These are phyloP conservation scores for Saccharomycopsis oosterbeekiorum DNA, from an alignment of 805 yeast genomes.

Conservation along the genomic window DNA sequence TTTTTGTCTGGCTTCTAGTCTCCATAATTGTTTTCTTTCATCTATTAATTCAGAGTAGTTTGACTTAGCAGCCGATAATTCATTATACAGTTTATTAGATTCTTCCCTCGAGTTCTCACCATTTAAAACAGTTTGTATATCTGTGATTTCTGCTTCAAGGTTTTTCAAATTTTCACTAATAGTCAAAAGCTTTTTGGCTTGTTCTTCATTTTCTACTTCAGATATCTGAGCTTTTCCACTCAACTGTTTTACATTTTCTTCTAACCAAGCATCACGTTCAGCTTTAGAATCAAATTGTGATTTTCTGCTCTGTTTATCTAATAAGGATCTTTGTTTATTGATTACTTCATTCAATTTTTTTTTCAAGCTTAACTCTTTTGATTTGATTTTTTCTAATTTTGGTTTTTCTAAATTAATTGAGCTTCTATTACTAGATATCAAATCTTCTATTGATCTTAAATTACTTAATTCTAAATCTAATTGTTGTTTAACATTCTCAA, in stretches of 20 bases:
- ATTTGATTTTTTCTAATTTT: conserved; percentile 26
- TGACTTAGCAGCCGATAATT: conserved; percentile 28
- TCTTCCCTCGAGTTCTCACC: conserved; percentile 28
- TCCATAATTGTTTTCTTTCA: conserved; percentile 64
- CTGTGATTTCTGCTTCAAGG: conserved; percentile 26
- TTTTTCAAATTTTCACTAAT: conserved; percentile 20
- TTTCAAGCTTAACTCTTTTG: conserved; percentile 33
- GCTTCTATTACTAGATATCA: conserved; percentile 30
- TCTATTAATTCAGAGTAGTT: conserved; percentile 43
- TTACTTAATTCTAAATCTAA: conserved; percentile 23
- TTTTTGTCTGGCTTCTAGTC: conserved; percentile 60
- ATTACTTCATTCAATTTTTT: conserved; percentile 32
- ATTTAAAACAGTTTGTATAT: conserved; percentile 29
- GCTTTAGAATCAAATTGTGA: conserved; percentile 43
- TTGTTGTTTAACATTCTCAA: conserved; percentile 20
- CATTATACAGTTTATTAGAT: conserved; percentile 25
- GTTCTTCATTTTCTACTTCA: conserved; percentile 6
- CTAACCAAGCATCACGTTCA: conserved; percentile 64
- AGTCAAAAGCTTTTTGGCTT: conserved; percentile 3
- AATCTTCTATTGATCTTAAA: conserved; percentile 22
- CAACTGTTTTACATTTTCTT: conserved; percentile 36
- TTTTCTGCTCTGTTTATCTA: conserved; percentile 63
- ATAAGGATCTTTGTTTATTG: conserved; percentile 47
- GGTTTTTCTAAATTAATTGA: conserved; percentile 23
- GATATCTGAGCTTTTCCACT: conserved; percentile 23